phyloP scores from a whole-genome alignment of 257 asterid genomes.

The Agastache rugosa region DNA sequence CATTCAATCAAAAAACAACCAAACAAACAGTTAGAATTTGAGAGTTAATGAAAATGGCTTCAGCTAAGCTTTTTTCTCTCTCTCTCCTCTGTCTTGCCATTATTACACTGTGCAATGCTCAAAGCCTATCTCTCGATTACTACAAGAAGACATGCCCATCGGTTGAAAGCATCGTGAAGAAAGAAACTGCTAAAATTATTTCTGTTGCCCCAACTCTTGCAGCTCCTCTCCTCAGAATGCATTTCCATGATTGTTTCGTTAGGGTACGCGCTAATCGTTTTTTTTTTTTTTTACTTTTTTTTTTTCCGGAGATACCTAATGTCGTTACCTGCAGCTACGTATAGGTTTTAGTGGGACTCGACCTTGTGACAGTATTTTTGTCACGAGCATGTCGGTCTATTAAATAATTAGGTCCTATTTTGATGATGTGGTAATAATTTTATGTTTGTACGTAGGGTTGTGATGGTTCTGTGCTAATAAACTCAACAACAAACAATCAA shows the following conservation, averaged over 20 bases:
- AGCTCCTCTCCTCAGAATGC: constrained; percentile 71
- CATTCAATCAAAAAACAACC: background rate
- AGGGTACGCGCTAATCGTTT: constrained; percentile 42
- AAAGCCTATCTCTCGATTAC: constrained; percentile 38
- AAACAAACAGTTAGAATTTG: background rate
- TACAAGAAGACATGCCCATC: constrained; percentile 54
- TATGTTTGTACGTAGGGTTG: constrained; percentile 71
- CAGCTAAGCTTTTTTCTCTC: constrained; percentile 29
- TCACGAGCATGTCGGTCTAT: no score
- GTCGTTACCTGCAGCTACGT: background rate
- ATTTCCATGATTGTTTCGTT: constrained; percentile 83
- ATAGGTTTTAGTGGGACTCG: no score
- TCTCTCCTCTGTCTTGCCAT: constrained; percentile 38
- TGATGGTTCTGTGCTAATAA: constrained; percentile 64
- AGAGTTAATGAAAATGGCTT: constrained; percentile 43
- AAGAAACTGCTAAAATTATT: constrained; percentile 46
- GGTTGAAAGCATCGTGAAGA: constrained; percentile 54
- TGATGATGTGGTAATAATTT: background rate
- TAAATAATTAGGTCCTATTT: background rate
- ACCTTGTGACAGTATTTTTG: no score
- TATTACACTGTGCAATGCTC: constrained; percentile 42
- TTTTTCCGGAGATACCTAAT: background rate
- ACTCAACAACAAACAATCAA: constrained; percentile 44
- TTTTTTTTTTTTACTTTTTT: background rate
- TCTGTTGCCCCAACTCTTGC: constrained; percentile 54